Conservation (phyloP, 192 early-diverging fungal genomes). For the Rhizophagus prolifer region DNA sequence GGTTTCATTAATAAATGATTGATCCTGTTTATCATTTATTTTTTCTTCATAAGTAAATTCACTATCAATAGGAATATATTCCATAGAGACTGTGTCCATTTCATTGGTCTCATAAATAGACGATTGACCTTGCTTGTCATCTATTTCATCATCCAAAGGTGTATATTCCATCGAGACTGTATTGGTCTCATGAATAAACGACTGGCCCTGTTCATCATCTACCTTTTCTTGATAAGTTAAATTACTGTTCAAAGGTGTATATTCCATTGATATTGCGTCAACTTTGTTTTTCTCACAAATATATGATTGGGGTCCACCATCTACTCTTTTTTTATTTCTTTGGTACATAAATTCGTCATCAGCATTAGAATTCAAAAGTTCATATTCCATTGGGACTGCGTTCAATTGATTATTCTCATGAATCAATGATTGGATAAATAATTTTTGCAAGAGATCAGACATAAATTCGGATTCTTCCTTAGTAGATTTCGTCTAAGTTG, state of each 20-base stretch:
- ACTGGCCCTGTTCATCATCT: slow-evolving; percentile 26
- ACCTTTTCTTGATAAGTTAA: neutral
- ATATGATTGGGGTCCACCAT: too few species aligned
- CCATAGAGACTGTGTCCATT: too few species aligned
- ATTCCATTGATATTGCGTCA: too few species aligned
- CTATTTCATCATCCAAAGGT: too few species aligned
- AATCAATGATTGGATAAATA: slow-evolving; percentile 23
- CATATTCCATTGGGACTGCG: neutral
- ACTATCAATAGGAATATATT: too few species aligned
- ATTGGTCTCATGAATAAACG: slow-evolving; percentile 22
- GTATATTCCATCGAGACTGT: neutral
- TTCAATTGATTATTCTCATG: slow-evolving; percentile 33
- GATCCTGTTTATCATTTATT: slow-evolving; percentile 25
- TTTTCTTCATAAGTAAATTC: neutral
- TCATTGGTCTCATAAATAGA: too few species aligned
- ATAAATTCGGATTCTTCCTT: slow-evolving; percentile 38
- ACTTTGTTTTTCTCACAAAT: too few species aligned
- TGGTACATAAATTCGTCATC: too few species aligned
- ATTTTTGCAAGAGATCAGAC: slow-evolving; percentile 26
- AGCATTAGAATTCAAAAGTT: too few species aligned
- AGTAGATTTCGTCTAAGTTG: neutral
- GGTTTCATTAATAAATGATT: slow-evolving; percentile 22
- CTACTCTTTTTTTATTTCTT: too few species aligned
- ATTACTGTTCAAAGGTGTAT: too few species aligned
- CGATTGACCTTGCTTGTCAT: too few species aligned